Evolutionary conservation across 345 rosid genomes (phyloP).

Genomic region (Barbarea vulgaris): DNA sequence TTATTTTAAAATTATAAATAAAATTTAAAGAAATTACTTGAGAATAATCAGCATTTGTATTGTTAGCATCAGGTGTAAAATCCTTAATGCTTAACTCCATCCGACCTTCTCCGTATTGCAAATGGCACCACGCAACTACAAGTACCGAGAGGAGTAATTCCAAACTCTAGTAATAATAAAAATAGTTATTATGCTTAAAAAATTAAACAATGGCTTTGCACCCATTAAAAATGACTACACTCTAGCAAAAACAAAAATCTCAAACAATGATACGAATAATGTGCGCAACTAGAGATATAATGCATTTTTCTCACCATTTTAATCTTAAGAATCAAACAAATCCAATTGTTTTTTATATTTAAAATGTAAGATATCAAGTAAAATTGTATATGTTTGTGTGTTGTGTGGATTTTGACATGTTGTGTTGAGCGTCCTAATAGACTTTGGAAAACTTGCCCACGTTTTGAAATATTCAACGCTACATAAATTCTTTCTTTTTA

Average conservation of each 20-base stretch:
- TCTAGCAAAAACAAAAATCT: not conserved
- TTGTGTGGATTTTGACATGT: not conserved
- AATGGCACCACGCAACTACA: not conserved
- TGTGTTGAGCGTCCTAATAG: not conserved
- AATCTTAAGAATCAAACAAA: not conserved
- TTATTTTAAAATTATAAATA: not conserved
- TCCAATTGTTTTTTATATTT: not conserved
- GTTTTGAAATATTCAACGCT: not conserved
- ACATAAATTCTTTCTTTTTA: not conserved
- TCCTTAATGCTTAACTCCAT: slow-evolving; percentile 9
- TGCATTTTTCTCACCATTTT: not conserved
- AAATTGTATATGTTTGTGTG: not conserved
- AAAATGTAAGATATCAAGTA: not conserved
- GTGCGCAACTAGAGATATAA: not conserved
- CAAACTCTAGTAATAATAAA: not conserved
- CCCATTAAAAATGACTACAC: not conserved
- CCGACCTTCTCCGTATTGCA: slow-evolving; percentile 7
- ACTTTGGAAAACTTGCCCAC: not conserved
- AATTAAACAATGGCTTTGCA: not conserved
- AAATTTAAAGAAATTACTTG: slow-evolving; percentile 5
- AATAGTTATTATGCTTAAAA: not conserved
- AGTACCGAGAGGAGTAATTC: not conserved
- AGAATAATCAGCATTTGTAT: slow-evolving; percentile 1
- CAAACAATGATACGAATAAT: not conserved
- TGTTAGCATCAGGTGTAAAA: slow-evolving; percentile 13